Evolutionary conservation across 192 early-diverging fungal genomes (phyloP).

Genomic region (Entrophospora sp.): DNA sequence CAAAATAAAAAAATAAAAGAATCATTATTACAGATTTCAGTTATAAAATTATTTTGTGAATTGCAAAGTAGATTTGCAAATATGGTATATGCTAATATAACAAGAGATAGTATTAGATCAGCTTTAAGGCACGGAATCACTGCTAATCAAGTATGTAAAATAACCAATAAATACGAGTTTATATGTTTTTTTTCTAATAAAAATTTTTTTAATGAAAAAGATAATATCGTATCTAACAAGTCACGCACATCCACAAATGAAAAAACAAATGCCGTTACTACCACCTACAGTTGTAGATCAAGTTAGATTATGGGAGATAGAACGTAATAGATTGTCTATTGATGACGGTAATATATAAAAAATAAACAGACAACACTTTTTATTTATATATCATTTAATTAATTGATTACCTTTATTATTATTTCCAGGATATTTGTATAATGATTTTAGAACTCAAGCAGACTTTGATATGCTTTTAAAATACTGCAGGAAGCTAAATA

Average conservation of each 20-base stretch:
- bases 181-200: neutral
- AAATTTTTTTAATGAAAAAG: constrained; percentile 20
- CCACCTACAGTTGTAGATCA: constrained; percentile 93
- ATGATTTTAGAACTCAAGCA: constrained; percentile 56
- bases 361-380: neutral
- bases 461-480: constrained; percentile 68
- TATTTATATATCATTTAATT: neutral
- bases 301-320: constrained; percentile 93
- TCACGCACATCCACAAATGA: constrained; percentile 92
- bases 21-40: constrained; percentile 89
- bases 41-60: constrained; percentile 81
- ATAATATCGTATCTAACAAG: constrained; percentile 84
- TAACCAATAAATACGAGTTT: neutral
- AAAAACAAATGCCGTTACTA: constrained; percentile 67
- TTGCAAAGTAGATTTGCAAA: constrained; percentile 80
- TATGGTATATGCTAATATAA: constrained; percentile 83
- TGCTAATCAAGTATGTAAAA: constrained; percentile 68
- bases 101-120: constrained; percentile 75
- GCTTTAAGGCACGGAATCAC: constrained; percentile 85
- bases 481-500: constrained; percentile 69
- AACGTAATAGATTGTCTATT: constrained; percentile 69
- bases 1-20: constrained; percentile 40
- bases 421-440: constrained; percentile 56
- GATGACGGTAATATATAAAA: constrained; percentile 25
- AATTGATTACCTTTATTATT: neutral